phyloP scores from a whole-genome alignment of 2,329 filamentous ascomycete genomes.

The Westerdykella aurantiaca region DNA sequence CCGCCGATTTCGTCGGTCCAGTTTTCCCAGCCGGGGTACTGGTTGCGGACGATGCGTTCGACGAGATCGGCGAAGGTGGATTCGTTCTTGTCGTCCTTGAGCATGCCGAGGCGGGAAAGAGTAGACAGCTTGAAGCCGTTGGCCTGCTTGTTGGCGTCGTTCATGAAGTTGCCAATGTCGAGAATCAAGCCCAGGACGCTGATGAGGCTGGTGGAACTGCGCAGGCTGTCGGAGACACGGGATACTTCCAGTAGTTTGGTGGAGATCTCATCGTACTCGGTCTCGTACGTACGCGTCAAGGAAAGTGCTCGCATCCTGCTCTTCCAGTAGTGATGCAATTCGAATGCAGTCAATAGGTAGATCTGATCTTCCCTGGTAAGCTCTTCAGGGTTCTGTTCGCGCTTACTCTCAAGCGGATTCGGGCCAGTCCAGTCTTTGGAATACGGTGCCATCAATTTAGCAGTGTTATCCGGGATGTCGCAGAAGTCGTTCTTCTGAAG shows the following conservation, averaged over 20 bases:
- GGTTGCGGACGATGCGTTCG: constrained; percentile 90
- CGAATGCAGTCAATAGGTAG: constrained; percentile 86
- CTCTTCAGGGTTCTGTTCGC: constrained; percentile 81
- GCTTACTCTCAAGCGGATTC: constrained; percentile 67
- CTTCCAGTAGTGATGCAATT: constrained; percentile 98
- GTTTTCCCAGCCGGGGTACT: constrained; percentile 91
- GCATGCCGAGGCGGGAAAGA: constrained; percentile 86
- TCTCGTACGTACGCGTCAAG: constrained; percentile 75
- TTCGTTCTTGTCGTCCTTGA: constrained; percentile 99
- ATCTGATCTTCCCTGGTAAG: constrained; percentile 94
- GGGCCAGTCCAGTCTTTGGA: constrained; percentile 94
- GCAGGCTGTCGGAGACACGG: constrained; percentile 76
- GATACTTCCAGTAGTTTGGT: constrained; percentile 82
- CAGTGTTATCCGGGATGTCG: constrained; percentile 82
- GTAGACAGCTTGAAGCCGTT: constrained; percentile 97
- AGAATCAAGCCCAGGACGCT: constrained; percentile 93
- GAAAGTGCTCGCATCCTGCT: constrained; percentile 87
- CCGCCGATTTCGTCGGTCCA: constrained; percentile 80
- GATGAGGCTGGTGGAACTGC: constrained; percentile 89
- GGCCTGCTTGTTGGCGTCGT: constrained; percentile 97
- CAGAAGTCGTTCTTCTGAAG: constrained; percentile 87
- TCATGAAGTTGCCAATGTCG: constrained; percentile 99
- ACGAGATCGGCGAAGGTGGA: constrained; percentile 93
- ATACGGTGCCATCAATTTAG: constrained; percentile 90
- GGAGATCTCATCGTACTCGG: constrained; percentile 87